Evolutionary conservation across 306 rosid species (phyloP).

Genomic region (Gastrolobium bilobum): DNA sequence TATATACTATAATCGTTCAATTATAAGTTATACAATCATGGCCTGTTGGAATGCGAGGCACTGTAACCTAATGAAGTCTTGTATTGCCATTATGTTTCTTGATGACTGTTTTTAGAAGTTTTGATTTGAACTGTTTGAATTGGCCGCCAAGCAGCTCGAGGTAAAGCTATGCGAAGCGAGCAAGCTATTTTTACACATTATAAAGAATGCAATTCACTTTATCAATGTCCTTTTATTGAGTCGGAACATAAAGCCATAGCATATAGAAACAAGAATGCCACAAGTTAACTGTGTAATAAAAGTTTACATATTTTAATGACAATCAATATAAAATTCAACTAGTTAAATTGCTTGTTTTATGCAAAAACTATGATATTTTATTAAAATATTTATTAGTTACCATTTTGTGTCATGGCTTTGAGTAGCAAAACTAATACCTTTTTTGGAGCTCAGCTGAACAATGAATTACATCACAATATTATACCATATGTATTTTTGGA

Average conservation of each 20-base stretch:
- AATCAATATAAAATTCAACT: background rate
- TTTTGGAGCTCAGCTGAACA: background rate
- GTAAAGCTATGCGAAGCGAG: background rate
- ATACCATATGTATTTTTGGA: background rate
- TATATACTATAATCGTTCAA: background rate
- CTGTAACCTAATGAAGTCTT: background rate
- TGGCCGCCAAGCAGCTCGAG: conserved; percentile 5
- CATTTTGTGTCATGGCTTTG: background rate
- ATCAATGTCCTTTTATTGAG: background rate
- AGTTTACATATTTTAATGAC: background rate
- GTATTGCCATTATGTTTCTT: background rate
- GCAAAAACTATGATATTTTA: background rate
- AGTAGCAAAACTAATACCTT: background rate
- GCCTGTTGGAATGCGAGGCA: conserved; percentile 19
- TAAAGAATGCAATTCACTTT: background rate
- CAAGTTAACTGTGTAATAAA: background rate
- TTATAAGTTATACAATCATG: background rate
- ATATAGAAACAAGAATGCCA: background rate
- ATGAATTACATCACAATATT: background rate
- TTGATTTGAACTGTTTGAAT: conserved; percentile 11
- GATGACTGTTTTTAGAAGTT: background rate
- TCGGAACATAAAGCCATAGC: background rate
- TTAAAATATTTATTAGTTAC: background rate
- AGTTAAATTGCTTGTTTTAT: background rate
- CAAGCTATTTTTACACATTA: background rate